These are phyloP conservation scores for Trichoderma aggressivum DNA, from an alignment of 2,329 filamentous ascomycete species.

Conservation along the genomic window DNA sequence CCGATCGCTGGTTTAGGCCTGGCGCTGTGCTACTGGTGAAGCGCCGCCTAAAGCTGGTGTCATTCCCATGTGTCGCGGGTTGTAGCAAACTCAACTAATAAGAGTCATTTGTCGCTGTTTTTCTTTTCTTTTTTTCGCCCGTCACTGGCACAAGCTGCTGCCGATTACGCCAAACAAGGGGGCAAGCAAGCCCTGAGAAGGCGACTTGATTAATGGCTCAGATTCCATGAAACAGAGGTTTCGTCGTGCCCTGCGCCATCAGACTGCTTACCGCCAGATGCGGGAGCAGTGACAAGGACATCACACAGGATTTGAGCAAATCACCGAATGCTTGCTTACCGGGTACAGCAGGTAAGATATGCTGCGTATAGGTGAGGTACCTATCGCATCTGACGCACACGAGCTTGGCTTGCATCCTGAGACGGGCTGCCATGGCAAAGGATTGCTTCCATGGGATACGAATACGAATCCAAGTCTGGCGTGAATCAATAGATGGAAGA, in stretches of 20 bases:
- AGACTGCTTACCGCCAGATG: not conserved
- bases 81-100: not conserved
- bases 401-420: not conserved
- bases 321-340: not conserved
- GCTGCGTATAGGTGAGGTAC: not conserved
- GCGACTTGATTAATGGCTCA: constrained; percentile 3
- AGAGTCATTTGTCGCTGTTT: not conserved
- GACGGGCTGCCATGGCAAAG: not conserved
- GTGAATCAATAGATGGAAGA: not conserved
- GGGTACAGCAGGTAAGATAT: not conserved
- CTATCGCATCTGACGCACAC: not conserved
- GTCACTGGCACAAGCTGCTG: not conserved
- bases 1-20: not conserved
- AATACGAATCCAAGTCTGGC: not conserved
- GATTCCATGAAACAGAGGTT: not conserved
- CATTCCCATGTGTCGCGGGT: constrained; percentile 11
- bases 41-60: constrained; percentile 1
- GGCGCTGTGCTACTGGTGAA: not conserved
- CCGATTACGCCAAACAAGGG: not conserved
- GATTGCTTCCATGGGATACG: not conserved
- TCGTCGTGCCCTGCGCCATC: not conserved
- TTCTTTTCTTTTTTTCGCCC: not conserved
- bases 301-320: not conserved
- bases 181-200: not conserved
- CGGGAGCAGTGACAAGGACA: not conserved